Conservation (phyloP, 2,329 filamentous ascomycete genomes). For the Xylaria sp. region DNA sequence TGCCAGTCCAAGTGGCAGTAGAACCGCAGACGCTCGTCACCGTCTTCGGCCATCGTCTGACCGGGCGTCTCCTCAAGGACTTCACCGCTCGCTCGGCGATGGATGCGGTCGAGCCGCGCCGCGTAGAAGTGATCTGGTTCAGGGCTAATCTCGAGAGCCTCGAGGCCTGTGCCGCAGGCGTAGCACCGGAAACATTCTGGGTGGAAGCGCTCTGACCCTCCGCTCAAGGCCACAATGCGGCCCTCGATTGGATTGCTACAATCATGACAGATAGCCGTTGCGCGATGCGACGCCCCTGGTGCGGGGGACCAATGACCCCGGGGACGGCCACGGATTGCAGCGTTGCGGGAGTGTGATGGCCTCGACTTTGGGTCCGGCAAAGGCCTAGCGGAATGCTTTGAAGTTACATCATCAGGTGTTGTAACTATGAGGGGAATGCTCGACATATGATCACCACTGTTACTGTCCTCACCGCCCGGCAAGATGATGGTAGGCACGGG, state of each 20-base stretch:
- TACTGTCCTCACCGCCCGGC: conserved; percentile 46
- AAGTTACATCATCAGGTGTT: conserved; percentile 55
- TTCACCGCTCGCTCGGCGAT: conserved; percentile 67
- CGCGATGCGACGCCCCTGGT: conserved; percentile 57
- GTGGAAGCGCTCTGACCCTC: conserved; percentile 81
- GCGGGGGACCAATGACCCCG: conserved; percentile 70
- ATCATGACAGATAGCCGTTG: conserved; percentile 81
- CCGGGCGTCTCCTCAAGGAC: conserved; percentile 70
- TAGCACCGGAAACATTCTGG: conserved; percentile 93
- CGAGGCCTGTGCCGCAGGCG: conserved; percentile 85
- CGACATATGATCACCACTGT: conserved; percentile 33
- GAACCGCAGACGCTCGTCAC: conserved; percentile 80
- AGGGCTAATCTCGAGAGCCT: conserved; percentile 95
- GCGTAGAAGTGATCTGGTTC: conserved; percentile 80
- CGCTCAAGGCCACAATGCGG: conserved; percentile 85
- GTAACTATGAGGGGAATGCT: conserved; percentile 57
- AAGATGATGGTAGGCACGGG: conserved; percentile 55
- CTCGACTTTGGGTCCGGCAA: conserved; percentile 59
- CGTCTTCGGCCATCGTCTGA: conserved; percentile 74
- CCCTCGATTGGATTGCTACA: conserved; percentile 88
- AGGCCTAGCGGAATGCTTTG: conserved; percentile 53
- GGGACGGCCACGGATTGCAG: conserved; percentile 54
- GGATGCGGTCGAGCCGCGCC: conserved; percentile 79
- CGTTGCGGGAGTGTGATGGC: conserved; percentile 47
- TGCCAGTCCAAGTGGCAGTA: conserved; percentile 99